Percentiles rank a stretch among this genome's conserved stretches.
These are phyloP conservation scores for Cryptococcus sp. DNA, from an alignment of 1,284 basidiomycete genomes.

Conservation along the genomic window DNA sequence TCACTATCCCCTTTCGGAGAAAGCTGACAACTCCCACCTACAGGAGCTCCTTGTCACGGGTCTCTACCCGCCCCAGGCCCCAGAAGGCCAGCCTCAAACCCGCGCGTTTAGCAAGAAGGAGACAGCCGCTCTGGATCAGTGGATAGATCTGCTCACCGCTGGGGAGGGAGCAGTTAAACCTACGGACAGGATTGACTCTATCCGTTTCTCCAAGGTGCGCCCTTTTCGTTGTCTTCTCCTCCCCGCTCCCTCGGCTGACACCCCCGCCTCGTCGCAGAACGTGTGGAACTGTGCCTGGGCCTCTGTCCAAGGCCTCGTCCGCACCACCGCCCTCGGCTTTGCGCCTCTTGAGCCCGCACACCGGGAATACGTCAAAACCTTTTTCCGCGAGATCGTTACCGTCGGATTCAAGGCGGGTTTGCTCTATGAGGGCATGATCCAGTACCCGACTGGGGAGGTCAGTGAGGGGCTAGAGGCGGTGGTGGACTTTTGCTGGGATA, in stretches of 20 bases:
- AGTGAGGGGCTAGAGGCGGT: conserved; percentile 22
- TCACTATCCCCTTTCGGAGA: neutral
- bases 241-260: neutral
- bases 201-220: conserved; percentile 37
- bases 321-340: conserved; percentile 30
- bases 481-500: conserved; percentile 21
- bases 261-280: conserved; percentile 28
- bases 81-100: conserved; percentile 1
- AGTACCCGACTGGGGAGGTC: conserved; percentile 25
- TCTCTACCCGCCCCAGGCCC: conserved; percentile 31
- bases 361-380: conserved; percentile 31
- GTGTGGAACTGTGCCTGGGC: conserved; percentile 46
- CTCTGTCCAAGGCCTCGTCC: conserved; percentile 38
- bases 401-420: conserved; percentile 38
- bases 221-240: neutral
- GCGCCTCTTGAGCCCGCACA: conserved; percentile 21
- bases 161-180: conserved; percentile 25
- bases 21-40: neutral
- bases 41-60: conserved; percentile 37
- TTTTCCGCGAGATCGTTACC: conserved; percentile 39
- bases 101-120: conserved; percentile 18
- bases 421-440: conserved; percentile 35
- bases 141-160: conserved; percentile 19
- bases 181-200: conserved; percentile 30
- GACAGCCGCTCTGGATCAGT: conserved; percentile 23